Evolutionary conservation across 306 rosid species (phyloP), one percentile per base, ranked within the genome.

Genomic region (Mimosa pudica): DNA sequence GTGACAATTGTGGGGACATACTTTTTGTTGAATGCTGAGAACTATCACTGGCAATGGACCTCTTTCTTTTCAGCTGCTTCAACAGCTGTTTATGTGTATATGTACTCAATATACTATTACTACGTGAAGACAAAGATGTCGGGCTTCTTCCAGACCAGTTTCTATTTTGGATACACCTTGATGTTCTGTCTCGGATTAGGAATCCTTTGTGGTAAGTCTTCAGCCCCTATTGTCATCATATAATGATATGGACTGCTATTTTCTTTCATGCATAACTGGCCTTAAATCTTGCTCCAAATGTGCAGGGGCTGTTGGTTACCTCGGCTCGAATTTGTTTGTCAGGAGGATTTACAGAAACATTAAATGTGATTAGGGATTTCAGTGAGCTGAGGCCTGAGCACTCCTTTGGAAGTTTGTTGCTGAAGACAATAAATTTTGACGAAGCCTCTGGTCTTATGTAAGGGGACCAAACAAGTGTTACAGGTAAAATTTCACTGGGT

Each of bases 11-110:
- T 96, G 83, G 99, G 99, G 70, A 89, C 99, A 33, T 96, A 96
- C 86, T 96, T 96, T 86, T 86, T 96, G 87, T 88, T 96, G 55
- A 96, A 96, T 77, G 99, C 99, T 11, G 99, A 96, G 86, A 96
- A 96, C 90, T 96, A 96, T 87, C 96, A 96, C 93, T 96, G 99
- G 99, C 98, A 90, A 83, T 96, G 99, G 99, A 96, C 99, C 80
- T 96, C 99, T 81, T 96, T 96, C 97, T 96, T 93, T 88, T 96
- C 99, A 51, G 99, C 99, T 57, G 98, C 98, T 55, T 96, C 99
- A 38, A 96, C 99, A 48, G 92, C 99, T 73, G 94, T 93, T 41
- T 96, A 96, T 41, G 99, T 96, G 81, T 96, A 96, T 82, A 83
- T 96, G 85, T 96, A 96, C 80, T 93, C 99, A 30, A 87, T 93